A percentile compares a stretch with the other conserved stretches of the same genome.
These are phyloP conservation scores for Pleurotus pulmonarius DNA, from an alignment of 768 basidiomycete genomes.

Conservation along the genomic window DNA sequence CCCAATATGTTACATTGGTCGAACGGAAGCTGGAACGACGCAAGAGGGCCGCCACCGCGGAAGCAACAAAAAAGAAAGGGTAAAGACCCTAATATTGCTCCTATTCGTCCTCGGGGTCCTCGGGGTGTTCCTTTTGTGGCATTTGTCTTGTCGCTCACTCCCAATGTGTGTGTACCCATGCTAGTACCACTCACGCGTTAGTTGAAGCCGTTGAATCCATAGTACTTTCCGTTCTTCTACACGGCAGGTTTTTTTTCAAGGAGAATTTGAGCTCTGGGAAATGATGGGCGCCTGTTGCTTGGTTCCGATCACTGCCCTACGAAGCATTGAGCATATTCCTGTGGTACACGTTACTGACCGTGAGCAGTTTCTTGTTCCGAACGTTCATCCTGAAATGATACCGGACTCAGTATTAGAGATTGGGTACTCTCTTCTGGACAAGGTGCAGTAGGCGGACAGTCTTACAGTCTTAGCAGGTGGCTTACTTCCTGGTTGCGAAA, in stretches of 20 bases:
- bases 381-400: slow-evolving; percentile 4
- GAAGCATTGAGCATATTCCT: neutral
- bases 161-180: too few relatives aligned
- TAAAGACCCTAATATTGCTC: neutral
- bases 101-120: too few relatives aligned
- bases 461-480: neutral
- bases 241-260: too few relatives aligned
- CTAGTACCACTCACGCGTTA: too few relatives aligned
- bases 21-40: slow-evolving; percentile 17
- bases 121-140: too few relatives aligned
- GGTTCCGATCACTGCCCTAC: neutral
- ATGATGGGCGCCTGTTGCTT: neutral
- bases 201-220: too few relatives aligned
- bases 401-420: slow-evolving; percentile 25
- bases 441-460: slow-evolving; percentile 13
- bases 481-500: neutral
- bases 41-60: slow-evolving; percentile 1
- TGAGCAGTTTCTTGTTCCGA: neutral
- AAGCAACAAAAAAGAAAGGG: slow-evolving; percentile 2
- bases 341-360: neutral
- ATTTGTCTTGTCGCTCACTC: too few relatives aligned
- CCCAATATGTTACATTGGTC: slow-evolving; percentile 17
- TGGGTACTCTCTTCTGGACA: slow-evolving; percentile 31
- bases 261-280: too few relatives aligned
- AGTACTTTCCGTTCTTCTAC: too few relatives aligned